A percentile compares a stretch with the other conserved stretches of the same genome.
Evolutionary conservation across 768 basidiomycete genomes (phyloP).

Genomic region (Gloeopeniophorella convolvens): DNA sequence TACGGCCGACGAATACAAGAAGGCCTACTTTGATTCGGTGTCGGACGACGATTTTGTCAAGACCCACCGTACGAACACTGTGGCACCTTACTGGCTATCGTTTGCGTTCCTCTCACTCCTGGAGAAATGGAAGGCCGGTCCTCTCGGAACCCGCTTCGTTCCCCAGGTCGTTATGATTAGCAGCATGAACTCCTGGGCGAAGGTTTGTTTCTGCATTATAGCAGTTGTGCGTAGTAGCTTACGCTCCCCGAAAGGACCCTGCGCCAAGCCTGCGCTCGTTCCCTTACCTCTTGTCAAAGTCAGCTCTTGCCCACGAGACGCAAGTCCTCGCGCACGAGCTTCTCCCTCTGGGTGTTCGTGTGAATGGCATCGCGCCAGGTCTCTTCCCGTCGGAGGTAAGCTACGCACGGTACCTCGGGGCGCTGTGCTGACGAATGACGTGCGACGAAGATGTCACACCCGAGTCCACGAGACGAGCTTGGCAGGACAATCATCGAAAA

Average conservation of each 20-base stretch:
- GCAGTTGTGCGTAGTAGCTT: constrained; percentile 21
- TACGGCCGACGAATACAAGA: constrained; percentile 34
- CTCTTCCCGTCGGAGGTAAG: background rate
- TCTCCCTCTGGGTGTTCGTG: constrained; percentile 41
- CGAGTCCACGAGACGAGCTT: constrained; percentile 24
- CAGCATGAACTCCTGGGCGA: constrained; percentile 49
- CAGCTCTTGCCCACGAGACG: constrained; percentile 41
- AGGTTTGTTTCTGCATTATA: constrained; percentile 35
- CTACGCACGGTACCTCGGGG: background rate
- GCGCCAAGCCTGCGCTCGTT: constrained; percentile 34
- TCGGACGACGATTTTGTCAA: constrained; percentile 34
- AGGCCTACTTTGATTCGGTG: constrained; percentile 35
- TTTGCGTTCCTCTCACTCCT: constrained; percentile 51
- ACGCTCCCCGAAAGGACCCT: constrained; percentile 30
- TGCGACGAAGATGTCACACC: constrained; percentile 27
- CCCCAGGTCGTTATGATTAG: constrained; percentile 46
- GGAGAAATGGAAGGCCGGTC: constrained; percentile 38
- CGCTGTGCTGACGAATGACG: constrained; percentile 4
- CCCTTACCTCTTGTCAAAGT: constrained; percentile 44
- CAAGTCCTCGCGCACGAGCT: constrained; percentile 42
- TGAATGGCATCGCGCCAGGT: constrained; percentile 46
- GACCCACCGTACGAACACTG: constrained; percentile 33
- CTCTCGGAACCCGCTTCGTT: constrained; percentile 31
- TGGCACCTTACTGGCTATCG: constrained; percentile 47
- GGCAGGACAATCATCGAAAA: constrained; percentile 24